These are phyloP conservation scores for Flaveria trinervia DNA, from an alignment of 129 eudicot species.

Conservation along the genomic window DNA sequence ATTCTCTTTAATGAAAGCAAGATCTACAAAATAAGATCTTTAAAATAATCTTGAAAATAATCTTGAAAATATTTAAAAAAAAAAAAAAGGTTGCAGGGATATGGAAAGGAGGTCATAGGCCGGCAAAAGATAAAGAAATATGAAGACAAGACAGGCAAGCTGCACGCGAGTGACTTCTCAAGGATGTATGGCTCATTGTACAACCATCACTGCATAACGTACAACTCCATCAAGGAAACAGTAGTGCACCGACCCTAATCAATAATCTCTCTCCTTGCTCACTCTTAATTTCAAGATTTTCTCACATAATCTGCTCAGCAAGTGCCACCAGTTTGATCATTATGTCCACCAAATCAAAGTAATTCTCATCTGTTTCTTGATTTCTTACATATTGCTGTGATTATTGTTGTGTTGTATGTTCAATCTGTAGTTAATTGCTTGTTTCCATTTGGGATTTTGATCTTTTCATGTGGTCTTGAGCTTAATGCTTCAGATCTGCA, in stretches of 20 bases:
- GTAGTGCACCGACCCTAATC: constrained; percentile 42
- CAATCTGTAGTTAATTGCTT: constrained; percentile 16
- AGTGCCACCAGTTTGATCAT: not conserved
- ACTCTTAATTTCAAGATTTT: constrained; percentile 24
- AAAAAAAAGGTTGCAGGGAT: constrained; percentile 19
- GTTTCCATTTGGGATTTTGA: constrained; percentile 28
- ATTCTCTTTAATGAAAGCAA: constrained; percentile 15
- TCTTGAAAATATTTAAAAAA: not conserved
- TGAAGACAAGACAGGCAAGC: constrained; percentile 42
- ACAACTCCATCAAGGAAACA: constrained; percentile 16
- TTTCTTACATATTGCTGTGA: constrained; percentile 5
- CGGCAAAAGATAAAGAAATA: constrained; percentile 45
- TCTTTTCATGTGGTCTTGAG: constrained; percentile 18
- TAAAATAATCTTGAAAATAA: constrained; percentile 7
- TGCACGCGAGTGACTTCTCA: constrained; percentile 41
- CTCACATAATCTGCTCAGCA: constrained; percentile 12
- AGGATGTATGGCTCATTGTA: constrained; percentile 20
- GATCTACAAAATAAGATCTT: not conserved
- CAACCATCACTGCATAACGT: constrained; percentile 24
- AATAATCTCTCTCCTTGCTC: constrained; percentile 22
- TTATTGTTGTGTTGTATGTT: constrained; percentile 1
- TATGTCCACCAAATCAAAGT: constrained; percentile 91
- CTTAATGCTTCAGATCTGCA: constrained; percentile 32
- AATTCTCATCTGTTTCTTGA: constrained; percentile 24
- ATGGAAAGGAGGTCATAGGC: constrained; percentile 30